Evolutionary conservation across 345 rosid species (phyloP).

Genomic region (Pistacia vera): DNA sequence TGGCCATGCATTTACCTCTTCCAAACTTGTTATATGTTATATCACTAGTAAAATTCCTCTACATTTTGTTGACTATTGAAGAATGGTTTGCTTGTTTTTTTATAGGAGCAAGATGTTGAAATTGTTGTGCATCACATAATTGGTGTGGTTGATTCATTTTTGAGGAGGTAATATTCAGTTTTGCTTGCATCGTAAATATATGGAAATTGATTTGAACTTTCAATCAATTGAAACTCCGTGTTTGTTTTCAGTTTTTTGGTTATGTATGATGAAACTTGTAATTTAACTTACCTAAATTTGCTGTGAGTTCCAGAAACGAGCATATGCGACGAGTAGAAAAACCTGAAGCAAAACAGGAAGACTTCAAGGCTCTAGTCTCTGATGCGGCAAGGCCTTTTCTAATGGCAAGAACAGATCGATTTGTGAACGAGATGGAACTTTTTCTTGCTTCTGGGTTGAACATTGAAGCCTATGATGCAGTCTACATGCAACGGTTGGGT

Average conservation of each 20-base stretch:
- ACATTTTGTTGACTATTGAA: background rate
- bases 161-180: constrained; percentile 48
- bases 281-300: background rate
- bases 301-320: constrained; percentile 35
- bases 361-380: constrained; percentile 47
- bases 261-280: background rate
- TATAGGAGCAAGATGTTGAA: constrained; percentile 80
- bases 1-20: background rate
- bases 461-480: constrained; percentile 70
- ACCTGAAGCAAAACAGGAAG: constrained; percentile 44
- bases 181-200: background rate
- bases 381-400: constrained; percentile 77
- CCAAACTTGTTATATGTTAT: background rate
- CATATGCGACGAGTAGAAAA: constrained; percentile 26
- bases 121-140: constrained; percentile 67
- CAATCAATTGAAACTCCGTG: background rate
- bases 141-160: constrained; percentile 67
- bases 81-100: background rate
- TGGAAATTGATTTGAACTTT: background rate
- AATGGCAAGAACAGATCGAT: constrained; percentile 56
- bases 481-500: constrained; percentile 49
- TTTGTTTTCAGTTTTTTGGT: background rate
- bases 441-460: constrained; percentile 80
- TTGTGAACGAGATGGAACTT: constrained; percentile 63
- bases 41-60: background rate